Evolutionary conservation across 306 rosid species (phyloP).

Genomic region (Canavalia gladiata): DNA sequence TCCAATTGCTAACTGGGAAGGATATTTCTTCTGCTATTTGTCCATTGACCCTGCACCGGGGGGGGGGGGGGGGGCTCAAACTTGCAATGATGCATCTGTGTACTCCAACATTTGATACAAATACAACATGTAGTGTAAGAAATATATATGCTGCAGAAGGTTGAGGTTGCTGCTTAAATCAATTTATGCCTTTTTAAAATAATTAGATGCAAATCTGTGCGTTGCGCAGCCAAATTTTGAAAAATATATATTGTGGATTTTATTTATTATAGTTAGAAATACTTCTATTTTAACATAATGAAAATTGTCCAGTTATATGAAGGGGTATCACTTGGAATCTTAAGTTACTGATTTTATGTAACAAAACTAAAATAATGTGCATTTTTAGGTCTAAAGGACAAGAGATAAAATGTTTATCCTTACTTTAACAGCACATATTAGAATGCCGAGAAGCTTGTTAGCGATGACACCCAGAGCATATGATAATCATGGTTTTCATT

Average conservation of each 20-base stretch:
- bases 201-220: no score
- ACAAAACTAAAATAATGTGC: neutral
- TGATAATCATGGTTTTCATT: no score
- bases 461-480: no score
- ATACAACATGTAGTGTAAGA: no score
- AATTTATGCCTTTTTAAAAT: no score
- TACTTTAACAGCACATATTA: no score
- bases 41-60: no score
- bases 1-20: slow-evolving; percentile 50
- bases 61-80: neutral
- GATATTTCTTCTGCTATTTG: slow-evolving; percentile 24
- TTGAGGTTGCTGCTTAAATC: neutral
- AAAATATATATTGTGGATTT: neutral
- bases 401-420: no score
- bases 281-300: neutral
- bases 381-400: neutral
- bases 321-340: neutral
- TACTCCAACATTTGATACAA: neutral
- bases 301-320: neutral
- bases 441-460: no score
- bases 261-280: neutral
- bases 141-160: neutral
- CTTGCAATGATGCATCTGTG: slow-evolving; percentile 39
- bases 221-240: no score
- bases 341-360: neutral